Percentiles rank a stretch among this genome's conserved stretches.
These are phyloP conservation scores for Candida khao-thaluensis DNA, from an alignment of 805 yeast genomes.

Conservation along the genomic window DNA sequence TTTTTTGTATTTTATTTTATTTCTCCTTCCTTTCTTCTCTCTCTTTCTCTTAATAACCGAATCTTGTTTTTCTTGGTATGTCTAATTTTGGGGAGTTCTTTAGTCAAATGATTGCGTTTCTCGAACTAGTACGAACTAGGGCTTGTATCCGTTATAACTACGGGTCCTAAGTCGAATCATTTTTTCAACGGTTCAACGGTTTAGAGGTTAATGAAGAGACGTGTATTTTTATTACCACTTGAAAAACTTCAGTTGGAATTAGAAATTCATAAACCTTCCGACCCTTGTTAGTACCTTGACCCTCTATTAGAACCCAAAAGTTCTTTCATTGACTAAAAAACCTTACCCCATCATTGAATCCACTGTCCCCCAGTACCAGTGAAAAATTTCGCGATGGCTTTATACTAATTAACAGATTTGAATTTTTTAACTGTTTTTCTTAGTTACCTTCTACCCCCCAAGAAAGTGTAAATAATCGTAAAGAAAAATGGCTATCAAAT, in stretches of 20 bases:
- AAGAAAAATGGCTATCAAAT: constrained; percentile 9
- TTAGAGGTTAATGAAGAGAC: too few species aligned
- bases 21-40: constrained; percentile 11
- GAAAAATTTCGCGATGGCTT: constrained; percentile 5
- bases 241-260: too few species aligned
- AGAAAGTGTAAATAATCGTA: neutral
- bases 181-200: too few species aligned
- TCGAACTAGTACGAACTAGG: too few species aligned
- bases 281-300: too few species aligned
- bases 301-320: too few species aligned
- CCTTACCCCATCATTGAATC: neutral
- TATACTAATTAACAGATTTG: constrained; percentile 6
- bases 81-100: neutral
- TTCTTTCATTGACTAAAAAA: neutral
- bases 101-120: too few species aligned
- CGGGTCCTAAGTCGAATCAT: too few species aligned
- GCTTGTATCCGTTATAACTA: too few species aligned
- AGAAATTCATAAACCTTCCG: too few species aligned
- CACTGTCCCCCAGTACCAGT: neutral
- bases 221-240: too few species aligned
- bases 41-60: constrained; percentile 15
- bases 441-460: constrained; percentile 4
- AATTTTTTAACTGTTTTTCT: constrained; percentile 6
- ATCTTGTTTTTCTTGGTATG: constrained; percentile 14
- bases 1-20: constrained; percentile 6